These are phyloP conservation scores for Phytopythium mirpurense DNA, from an alignment of 352 stramenopile genomes.

Conservation along the genomic window DNA sequence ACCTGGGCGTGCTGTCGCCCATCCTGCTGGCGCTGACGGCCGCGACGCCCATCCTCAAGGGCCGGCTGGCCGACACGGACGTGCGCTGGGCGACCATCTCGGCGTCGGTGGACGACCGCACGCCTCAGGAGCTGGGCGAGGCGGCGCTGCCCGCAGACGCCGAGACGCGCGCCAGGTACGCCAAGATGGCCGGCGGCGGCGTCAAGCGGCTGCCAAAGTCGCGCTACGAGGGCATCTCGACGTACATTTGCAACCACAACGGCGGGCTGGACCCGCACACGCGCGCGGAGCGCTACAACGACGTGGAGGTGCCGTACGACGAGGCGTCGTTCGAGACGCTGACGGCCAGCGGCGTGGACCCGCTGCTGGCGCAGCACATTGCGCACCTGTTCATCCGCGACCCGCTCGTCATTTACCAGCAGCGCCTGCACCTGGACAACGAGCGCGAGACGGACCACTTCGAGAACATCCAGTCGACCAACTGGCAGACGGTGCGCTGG, in stretches of 20 bases:
- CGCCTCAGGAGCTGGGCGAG: conserved; percentile 70
- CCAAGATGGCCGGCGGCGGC: conserved; percentile 92
- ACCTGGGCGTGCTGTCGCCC: conserved; percentile 97
- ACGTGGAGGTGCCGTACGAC: conserved; percentile 95
- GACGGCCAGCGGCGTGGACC: conserved; percentile 91
- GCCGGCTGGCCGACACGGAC: conserved; percentile 89
- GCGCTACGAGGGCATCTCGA: conserved; percentile 89
- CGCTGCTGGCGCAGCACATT: conserved; percentile 95
- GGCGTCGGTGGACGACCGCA: conserved; percentile 95
- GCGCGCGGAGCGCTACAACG: conserved; percentile 87
- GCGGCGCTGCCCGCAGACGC: conserved; percentile 30
- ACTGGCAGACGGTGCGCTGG: conserved; percentile 99
- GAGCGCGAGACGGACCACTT: conserved; percentile 93
- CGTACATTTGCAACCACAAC: conserved; percentile 90
- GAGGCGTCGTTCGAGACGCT: conserved; percentile 91
- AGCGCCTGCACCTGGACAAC: conserved; percentile 85
- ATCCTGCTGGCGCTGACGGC: conserved; percentile 98
- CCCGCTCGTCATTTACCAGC: conserved; percentile 94
- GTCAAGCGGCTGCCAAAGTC: conserved; percentile 94
- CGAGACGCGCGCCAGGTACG: conserved; percentile 65
- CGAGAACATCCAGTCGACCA: conserved; percentile 99
- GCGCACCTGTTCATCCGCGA: conserved; percentile 99
- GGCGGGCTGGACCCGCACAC: conserved; percentile 69
- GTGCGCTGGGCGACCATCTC: conserved; percentile 97
- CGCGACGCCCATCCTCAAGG: conserved; percentile 97